These are phyloP conservation scores for Aureobasidium vineae DNA, from an alignment of 2,329 filamentous ascomycete genomes.

Conservation along the genomic window DNA sequence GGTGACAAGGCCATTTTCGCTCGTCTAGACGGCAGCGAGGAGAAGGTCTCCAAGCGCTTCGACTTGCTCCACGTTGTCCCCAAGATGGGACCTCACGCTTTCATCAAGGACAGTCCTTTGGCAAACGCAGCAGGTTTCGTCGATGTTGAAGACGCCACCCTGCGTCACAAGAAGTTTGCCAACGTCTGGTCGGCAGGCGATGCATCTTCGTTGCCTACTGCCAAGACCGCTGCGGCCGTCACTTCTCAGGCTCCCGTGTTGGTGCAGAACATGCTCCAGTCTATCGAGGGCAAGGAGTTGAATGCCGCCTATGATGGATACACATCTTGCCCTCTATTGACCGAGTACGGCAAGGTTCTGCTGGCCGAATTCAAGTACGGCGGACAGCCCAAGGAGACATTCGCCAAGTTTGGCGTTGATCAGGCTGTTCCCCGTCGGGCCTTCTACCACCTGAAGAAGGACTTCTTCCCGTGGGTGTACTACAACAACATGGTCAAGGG, in stretches of 20 bases:
- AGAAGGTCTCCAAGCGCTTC: conserved; percentile 38
- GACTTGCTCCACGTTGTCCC: conserved; percentile 42
- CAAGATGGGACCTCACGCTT: conserved; percentile 42
- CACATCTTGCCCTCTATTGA: conserved; percentile 43
- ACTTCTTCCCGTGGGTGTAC: conserved; percentile 68
- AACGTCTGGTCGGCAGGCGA: conserved; percentile 45
- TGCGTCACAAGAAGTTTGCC: conserved; percentile 41
- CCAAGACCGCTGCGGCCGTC: conserved; percentile 43
- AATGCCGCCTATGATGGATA: conserved; percentile 41
- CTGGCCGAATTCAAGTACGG: conserved; percentile 66
- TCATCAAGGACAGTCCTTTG: conserved; percentile 40
- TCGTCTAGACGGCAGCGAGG: conserved; percentile 31
- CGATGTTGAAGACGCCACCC: conserved; percentile 39
- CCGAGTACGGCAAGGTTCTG: conserved; percentile 60
- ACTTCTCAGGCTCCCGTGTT: conserved; percentile 41
- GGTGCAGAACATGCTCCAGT: conserved; percentile 39
- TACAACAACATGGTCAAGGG: conserved; percentile 60
- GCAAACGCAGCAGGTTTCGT: conserved; percentile 42
- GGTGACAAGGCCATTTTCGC: conserved; percentile 42
- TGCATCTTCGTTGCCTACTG: conserved; percentile 41
- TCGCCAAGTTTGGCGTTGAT: conserved; percentile 57
- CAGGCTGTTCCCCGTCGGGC: conserved; percentile 55
- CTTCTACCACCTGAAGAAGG: conserved; percentile 64
- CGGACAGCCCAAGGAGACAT: conserved; percentile 62
- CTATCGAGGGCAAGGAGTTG: conserved; percentile 35